A percentile compares a stretch with the other conserved stretches of the same genome.
Evolutionary conservation across 208 protist genomes (phyloP).

Genomic region (Trypanosoma platydactyli): DNA sequence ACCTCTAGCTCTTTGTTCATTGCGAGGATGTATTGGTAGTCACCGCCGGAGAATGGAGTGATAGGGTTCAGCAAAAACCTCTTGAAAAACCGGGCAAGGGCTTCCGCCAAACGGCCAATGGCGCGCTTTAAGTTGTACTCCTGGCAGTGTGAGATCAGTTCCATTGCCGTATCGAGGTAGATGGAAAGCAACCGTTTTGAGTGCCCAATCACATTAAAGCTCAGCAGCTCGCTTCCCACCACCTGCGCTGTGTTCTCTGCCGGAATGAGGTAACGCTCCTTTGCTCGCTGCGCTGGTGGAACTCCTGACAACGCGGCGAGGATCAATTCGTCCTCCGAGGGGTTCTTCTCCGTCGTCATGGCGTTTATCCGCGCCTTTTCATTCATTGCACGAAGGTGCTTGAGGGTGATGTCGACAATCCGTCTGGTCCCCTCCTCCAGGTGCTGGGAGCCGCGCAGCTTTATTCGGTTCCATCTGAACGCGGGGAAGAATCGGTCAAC

Average conservation of each 20-base stretch:
- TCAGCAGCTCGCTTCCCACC: constrained; percentile 52
- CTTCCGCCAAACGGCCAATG: constrained; percentile 39
- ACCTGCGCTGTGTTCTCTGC: constrained; percentile 34
- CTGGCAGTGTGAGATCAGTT: constrained; percentile 61
- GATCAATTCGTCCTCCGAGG: constrained; percentile 46
- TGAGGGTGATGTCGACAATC: constrained; percentile 52
- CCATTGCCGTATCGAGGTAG: constrained; percentile 55
- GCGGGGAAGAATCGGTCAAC: constrained; percentile 35
- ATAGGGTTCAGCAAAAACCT: constrained; percentile 47
- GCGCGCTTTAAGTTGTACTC: constrained; percentile 43
- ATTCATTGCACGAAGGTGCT: constrained; percentile 46
- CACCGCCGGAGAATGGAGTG: constrained; percentile 15
- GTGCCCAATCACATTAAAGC: constrained; percentile 57
- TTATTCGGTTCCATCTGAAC: constrained; percentile 35
- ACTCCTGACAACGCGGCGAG: constrained; percentile 60
- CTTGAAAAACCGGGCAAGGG: constrained; percentile 47
- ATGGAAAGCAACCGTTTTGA: constrained; percentile 61
- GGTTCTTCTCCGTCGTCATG: constrained; percentile 30
- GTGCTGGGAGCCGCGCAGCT: constrained; percentile 51
- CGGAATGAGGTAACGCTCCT: constrained; percentile 57
- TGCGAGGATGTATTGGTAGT: constrained; percentile 23
- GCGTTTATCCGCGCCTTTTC: constrained; percentile 30
- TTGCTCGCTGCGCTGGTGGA: constrained; percentile 41
- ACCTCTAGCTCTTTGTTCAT: constrained; percentile 35
- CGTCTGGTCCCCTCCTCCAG: constrained; percentile 52